Evolutionary conservation across 2,329 filamentous ascomycete species (phyloP), one percentile per base, ranked within the genome.

Genomic region (Cercospora sp.): DNA sequence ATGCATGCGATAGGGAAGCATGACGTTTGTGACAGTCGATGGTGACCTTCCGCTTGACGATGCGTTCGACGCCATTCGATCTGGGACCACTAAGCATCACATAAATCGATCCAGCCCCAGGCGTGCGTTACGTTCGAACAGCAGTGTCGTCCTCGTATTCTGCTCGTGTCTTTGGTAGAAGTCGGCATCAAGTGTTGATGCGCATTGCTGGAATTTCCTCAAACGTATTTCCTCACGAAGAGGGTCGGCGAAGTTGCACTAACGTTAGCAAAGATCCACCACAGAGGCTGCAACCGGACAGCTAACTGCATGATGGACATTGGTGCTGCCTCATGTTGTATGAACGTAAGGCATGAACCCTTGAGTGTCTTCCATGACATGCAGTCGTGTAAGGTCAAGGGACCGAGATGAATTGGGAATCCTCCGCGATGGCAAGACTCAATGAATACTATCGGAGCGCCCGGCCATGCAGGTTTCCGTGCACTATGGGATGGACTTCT

Each of bases 1-100:
- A 63, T 76, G 71, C 73, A 77, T 76, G 26, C 75, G 74, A 66
- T 77, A 77, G 36, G 74, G 70, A 10, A 71, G 62, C 4, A 72
- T 42, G 7, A 64, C 42, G 31, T 65, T 68, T 20, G 64, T 53
- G n/a, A 36, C 53, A 45, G 48, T 67, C 31, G 30, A 48, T 23
- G 64, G 68, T 13, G 68, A 71, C 16, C 65, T 67, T 36, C 65
- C 61, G 36, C 61, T 60, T 16, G 65, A 67, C 13, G 67, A 69
- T 20, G 70, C 55, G 45, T 57, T 68, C 7, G 66, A 70, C 51
- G 70, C 68, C 70, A 72, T 72, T 33, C 55, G 45, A 51, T 23
- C 16, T 40, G 16, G 31, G 16, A 28, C 53, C 20, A 31, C 20
- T 58, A n/a, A 10, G 30, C 30, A 33, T 33, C 53, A 58, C 26